phyloP scores from a whole-genome alignment of 1,284 basidiomycete species.

The Leccinum glutinopallens region DNA sequence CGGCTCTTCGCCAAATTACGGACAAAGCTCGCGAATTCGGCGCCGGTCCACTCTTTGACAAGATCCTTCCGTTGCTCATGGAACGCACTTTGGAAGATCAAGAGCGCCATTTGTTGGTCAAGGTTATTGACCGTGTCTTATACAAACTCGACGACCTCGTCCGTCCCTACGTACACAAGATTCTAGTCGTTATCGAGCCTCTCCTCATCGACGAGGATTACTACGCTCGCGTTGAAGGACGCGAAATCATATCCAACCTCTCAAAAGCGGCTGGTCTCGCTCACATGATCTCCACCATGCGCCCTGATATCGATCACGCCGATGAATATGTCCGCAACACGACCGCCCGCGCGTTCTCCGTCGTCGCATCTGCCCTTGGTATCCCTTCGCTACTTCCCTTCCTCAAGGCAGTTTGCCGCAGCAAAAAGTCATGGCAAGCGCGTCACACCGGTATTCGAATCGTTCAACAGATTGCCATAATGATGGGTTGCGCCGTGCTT shows the following conservation, averaged over 20 bases:
- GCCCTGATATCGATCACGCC: constrained; percentile 99
- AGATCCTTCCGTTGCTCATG: constrained; percentile 98
- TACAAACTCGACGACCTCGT: constrained; percentile 99
- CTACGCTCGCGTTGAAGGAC: constrained; percentile 98
- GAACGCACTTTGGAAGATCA: constrained; percentile 99
- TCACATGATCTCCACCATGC: constrained; percentile 99
- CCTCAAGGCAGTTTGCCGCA: constrained; percentile 96
- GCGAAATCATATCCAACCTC: constrained; percentile 98
- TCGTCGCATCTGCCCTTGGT: constrained; percentile 97
- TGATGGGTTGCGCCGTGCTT: constrained; percentile 99
- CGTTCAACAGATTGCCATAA: constrained; percentile 99
- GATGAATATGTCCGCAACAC: constrained; percentile 99
- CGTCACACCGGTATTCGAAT: constrained; percentile 99
- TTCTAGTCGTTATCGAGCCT: constrained; percentile 98
- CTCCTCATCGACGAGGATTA: constrained; percentile 99
- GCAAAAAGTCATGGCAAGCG: constrained; percentile 99
- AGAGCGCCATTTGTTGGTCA: constrained; percentile 97
- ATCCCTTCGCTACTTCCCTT: constrained; percentile 98
- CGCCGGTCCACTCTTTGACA: constrained; percentile 98
- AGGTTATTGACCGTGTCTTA: constrained; percentile 98
- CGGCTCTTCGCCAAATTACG: constrained; percentile 97
- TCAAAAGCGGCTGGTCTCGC: constrained; percentile 99
- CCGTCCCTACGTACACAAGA: constrained; percentile 98
- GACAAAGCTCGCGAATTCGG: constrained; percentile 99
- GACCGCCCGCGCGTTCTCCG: constrained; percentile 97